Evolutionary conservation across 2,329 filamentous ascomycete genomes (phyloP).

Genomic region (Fusarium globosum): DNA sequence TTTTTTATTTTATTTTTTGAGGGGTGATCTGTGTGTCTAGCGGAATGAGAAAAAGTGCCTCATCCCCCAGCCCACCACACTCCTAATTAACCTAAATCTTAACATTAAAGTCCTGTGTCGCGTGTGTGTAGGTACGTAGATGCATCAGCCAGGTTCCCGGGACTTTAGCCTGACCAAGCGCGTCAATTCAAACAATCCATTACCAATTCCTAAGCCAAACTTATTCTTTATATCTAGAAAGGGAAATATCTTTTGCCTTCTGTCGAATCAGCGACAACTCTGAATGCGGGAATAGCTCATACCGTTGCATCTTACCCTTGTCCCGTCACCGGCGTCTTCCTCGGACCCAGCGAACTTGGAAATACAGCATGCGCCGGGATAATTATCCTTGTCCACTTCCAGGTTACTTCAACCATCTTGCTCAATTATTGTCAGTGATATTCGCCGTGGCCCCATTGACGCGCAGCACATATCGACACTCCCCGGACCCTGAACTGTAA

Average conservation of each 20-base stretch:
- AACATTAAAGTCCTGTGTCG: constrained; percentile 13
- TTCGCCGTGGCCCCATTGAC: constrained; percentile 30
- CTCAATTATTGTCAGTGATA: neutral
- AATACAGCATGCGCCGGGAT: neutral
- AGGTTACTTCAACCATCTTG: neutral
- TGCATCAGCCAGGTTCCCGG: constrained; percentile 13
- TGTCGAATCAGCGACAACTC: constrained; percentile 37
- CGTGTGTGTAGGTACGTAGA: neutral
- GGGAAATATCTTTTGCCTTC: constrained; percentile 16
- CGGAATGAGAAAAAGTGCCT: constrained; percentile 7
- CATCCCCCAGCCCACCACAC: neutral
- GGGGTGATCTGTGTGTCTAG: neutral
- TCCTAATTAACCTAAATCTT: constrained; percentile 13
- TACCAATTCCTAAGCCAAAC: constrained; percentile 38
- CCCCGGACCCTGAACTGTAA: constrained; percentile 30
- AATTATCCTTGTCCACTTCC: constrained; percentile 5
- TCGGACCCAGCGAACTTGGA: constrained; percentile 31
- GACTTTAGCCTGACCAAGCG: constrained; percentile 21
- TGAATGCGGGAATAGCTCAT: constrained; percentile 34
- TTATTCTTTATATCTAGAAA: constrained; percentile 22
- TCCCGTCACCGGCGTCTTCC: constrained; percentile 13
- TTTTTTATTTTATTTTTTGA: neutral
- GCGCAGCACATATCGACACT: constrained; percentile 33
- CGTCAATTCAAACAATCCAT: constrained; percentile 33
- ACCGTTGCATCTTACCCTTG: constrained; percentile 33